Conservation (phyloP, 495 filamentous ascomycete genomes). For the Aspergillus campestris region DNA sequence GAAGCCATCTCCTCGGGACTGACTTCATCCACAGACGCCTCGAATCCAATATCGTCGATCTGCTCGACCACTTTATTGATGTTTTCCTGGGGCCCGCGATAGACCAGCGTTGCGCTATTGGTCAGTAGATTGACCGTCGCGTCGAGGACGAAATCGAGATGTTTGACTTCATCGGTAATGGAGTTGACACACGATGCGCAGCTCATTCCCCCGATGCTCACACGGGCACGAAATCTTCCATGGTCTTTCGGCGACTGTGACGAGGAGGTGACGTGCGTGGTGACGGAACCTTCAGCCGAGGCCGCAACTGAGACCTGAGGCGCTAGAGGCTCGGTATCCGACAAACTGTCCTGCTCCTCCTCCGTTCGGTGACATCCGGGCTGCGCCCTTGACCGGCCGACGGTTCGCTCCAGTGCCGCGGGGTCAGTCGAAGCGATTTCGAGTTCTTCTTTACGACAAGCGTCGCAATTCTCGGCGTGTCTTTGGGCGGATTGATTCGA, state of each 20-base stretch:
- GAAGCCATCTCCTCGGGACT: slow-evolving; percentile 19
- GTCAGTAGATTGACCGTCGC: slow-evolving; percentile 52
- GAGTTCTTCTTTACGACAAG: slow-evolving; percentile 35
- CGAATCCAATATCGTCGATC: slow-evolving; percentile 50
- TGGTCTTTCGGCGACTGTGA: not conserved
- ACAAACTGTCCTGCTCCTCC: not conserved
- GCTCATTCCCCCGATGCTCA: slow-evolving; percentile 58
- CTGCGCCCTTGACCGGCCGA: not conserved
- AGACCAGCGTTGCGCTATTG: slow-evolving; percentile 45
- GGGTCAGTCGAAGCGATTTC: not conserved
- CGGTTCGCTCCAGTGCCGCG: not conserved
- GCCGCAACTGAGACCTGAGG: not conserved
- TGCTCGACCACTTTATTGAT: slow-evolving; percentile 34
- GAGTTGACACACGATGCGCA: slow-evolving; percentile 53
- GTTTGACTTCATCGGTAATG: slow-evolving; percentile 42
- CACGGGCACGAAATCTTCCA: slow-evolving; percentile 30
- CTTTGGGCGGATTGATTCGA: slow-evolving; percentile 6
- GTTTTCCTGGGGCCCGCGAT: slow-evolving; percentile 33
- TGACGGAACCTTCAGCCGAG: not conserved
- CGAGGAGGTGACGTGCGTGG: not conserved
- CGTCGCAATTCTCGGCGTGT: slow-evolving; percentile 42
- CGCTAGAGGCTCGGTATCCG: slow-evolving; percentile 1
- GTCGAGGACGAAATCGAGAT: slow-evolving; percentile 43
- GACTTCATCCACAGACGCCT: slow-evolving; percentile 41
- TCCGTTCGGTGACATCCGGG: not conserved